Evolutionary conservation across 345 rosid species (phyloP).

Genomic region (Atalantia buxifolia): DNA sequence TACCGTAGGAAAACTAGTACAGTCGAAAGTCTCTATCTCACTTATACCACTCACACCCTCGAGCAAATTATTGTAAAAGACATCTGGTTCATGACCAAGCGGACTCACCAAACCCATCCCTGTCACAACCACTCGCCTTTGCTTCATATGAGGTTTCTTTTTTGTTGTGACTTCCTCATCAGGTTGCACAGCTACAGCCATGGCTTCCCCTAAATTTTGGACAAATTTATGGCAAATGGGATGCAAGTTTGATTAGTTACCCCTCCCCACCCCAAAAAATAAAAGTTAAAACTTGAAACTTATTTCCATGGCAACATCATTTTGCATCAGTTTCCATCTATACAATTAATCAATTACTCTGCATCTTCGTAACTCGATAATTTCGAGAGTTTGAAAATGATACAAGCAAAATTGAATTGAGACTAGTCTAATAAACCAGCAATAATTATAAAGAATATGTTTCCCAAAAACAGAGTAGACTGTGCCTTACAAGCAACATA

Average conservation of each 20-base stretch:
- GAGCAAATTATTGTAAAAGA: constrained; percentile 80
- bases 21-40: constrained; percentile 84
- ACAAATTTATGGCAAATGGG: constrained; percentile 11
- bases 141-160: constrained; percentile 60
- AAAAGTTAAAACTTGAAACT: no score
- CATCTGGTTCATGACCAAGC: constrained; percentile 74
- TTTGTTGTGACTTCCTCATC: constrained; percentile 44
- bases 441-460: background rate
- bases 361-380: background rate
- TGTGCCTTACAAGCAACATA: background rate
- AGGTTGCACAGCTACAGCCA: constrained; percentile 67
- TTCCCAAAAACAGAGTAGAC: background rate
- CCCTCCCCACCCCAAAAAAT: background rate
- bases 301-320: background rate
- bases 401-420: background rate
- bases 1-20: constrained; percentile 79
- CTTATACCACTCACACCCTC: constrained; percentile 87
- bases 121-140: constrained; percentile 88
- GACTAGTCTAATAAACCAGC: background rate
- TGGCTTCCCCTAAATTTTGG: constrained; percentile 47
- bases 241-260: background rate
- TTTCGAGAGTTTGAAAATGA: background rate
- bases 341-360: background rate
- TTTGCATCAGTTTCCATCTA: background rate
- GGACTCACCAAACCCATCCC: constrained; percentile 94